phyloP scores from a whole-genome alignment of 805 yeast genomes.

The Saturnispora besseyi region DNA sequence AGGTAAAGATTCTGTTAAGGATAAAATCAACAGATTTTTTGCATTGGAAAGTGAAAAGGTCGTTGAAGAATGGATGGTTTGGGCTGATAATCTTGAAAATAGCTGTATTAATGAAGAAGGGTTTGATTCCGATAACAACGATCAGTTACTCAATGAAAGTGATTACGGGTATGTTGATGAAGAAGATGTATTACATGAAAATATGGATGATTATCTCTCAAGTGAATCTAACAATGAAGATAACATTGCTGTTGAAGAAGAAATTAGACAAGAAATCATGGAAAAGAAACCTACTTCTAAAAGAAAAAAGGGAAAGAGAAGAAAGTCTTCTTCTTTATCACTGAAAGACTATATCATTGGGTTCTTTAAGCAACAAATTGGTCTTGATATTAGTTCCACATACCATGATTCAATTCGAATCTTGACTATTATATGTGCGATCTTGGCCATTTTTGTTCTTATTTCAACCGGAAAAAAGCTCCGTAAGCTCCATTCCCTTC shows the following conservation, averaged over 20 bases:
- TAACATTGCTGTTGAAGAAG: background rate
- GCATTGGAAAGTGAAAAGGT: constrained; percentile 2
- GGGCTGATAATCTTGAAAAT: constrained; percentile 1
- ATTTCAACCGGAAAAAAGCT: background rate
- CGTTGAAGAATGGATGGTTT: constrained; percentile 1
- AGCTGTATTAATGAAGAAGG: background rate
- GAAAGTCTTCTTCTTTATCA: background rate
- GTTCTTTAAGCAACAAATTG: background rate
- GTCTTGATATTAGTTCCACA: background rate
- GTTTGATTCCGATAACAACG: background rate
- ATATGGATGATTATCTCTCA: too few species aligned
- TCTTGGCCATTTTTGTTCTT: constrained; percentile 1
- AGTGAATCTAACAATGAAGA: background rate
- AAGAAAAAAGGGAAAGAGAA: background rate
- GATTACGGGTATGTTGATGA: constrained; percentile 1
- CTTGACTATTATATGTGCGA: background rate
- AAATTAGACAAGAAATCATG: background rate
- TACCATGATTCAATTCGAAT: background rate
- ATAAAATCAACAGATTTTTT: background rate
- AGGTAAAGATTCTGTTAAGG: constrained; percentile 1
- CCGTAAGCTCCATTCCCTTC: background rate
- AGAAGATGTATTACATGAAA: too few species aligned
- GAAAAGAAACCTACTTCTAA: background rate
- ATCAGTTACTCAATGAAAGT: background rate
- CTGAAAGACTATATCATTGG: background rate